These are phyloP conservation scores for Nigrospora osmanthi DNA, from an alignment of 2,329 filamentous ascomycete genomes.

Conservation along the genomic window DNA sequence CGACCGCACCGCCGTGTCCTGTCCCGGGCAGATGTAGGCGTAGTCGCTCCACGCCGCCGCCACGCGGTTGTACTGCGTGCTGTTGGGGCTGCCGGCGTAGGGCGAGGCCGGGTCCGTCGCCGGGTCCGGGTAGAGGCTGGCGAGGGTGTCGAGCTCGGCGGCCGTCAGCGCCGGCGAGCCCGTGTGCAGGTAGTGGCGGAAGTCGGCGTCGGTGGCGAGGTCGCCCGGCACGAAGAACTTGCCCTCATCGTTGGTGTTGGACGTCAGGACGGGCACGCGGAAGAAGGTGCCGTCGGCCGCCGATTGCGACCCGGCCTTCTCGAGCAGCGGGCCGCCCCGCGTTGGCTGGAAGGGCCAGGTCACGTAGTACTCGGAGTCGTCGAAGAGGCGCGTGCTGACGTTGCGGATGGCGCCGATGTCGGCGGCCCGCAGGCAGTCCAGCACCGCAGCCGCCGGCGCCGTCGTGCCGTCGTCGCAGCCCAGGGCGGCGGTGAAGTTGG, in stretches of 20 bases:
- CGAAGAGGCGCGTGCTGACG: slow-evolving; percentile 29
- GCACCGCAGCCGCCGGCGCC: slow-evolving; percentile 19
- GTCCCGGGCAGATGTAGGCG: slow-evolving; percentile 33
- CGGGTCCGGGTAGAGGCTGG: slow-evolving; percentile 26
- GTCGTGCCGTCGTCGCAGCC: slow-evolving; percentile 15
- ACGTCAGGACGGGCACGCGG: slow-evolving; percentile 28
- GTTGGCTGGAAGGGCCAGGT: slow-evolving; percentile 43
- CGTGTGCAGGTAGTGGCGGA: slow-evolving; percentile 26
- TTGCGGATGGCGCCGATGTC: slow-evolving; percentile 27
- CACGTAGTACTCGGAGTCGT: slow-evolving; percentile 26
- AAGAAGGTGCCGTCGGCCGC: slow-evolving; percentile 28
- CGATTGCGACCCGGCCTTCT: slow-evolving; percentile 35
- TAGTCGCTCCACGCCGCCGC: slow-evolving; percentile 35
- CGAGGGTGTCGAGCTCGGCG: slow-evolving; percentile 19
- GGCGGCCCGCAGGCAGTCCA: slow-evolving; percentile 29
- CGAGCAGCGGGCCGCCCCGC: slow-evolving; percentile 34
- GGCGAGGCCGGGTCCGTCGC: slow-evolving; percentile 22
- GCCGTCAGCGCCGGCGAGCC: slow-evolving; percentile 20
- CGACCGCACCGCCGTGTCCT: slow-evolving; percentile 33
- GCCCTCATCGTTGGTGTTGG: slow-evolving; percentile 25
- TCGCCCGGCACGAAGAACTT: slow-evolving; percentile 22
- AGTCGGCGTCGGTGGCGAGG: slow-evolving; percentile 26
- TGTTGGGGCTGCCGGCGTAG: slow-evolving; percentile 27
- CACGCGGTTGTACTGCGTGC: slow-evolving; percentile 35
- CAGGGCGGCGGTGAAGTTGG: slow-evolving; percentile 18